Base-by-base conservation (phyloP, 768 basidiomycete species). In the Cystofilobasidium capitatum region DNA sequence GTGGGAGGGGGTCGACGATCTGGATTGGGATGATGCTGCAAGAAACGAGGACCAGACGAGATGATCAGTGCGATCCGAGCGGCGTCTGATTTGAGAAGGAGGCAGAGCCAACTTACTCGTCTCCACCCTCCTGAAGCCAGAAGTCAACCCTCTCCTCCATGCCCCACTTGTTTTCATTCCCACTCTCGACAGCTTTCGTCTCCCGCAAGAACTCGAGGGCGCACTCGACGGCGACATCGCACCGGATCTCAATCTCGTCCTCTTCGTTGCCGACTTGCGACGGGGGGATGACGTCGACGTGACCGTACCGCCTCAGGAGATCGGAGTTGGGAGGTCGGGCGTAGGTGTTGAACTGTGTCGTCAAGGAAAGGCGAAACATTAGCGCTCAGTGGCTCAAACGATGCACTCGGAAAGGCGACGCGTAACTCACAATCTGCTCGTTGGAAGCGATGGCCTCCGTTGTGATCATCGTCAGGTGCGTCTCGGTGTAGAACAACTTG, bases 321-420 rank as follows among this genome's bases (percentile, higher is more conserved):
- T 93, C 93, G 9, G 88, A 84, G 74, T 98, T 98, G 7, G 94
- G 91, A 1, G 85, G 86, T 73, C 93, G 88, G 33, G 87, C 90
- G 75, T 98, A 99, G 0, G 94, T 97, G 76, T 98, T 98, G 84
- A 86, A 91, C 91, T 93, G 71, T 9, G 9, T 5, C 22, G 22
- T 39, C 42, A 58, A 40, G 60, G 26, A 26, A 49, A 35, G 6
- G 35, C 26, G 65, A 36, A 31, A 37, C 36, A 62, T 70, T 55
- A 24, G 22, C 26, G 24, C 12, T 26, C 51, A 54, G 45, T 2
- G 40, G 39, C n/a, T n/a, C n/a, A n/a, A n/a, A n/a, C n/a, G n/a
- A n/a, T n/a, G n/a, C n/a, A n/a, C n/a, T n/a, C n/a, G n/a, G n/a
- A n/a, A n/a, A n/a, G n/a, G n/a, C n/a, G n/a, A n/a, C 47, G 24